These are phyloP conservation scores for Monosporascus sp. DNA, from an alignment of 2,329 filamentous ascomycete species.

Conservation along the genomic window DNA sequence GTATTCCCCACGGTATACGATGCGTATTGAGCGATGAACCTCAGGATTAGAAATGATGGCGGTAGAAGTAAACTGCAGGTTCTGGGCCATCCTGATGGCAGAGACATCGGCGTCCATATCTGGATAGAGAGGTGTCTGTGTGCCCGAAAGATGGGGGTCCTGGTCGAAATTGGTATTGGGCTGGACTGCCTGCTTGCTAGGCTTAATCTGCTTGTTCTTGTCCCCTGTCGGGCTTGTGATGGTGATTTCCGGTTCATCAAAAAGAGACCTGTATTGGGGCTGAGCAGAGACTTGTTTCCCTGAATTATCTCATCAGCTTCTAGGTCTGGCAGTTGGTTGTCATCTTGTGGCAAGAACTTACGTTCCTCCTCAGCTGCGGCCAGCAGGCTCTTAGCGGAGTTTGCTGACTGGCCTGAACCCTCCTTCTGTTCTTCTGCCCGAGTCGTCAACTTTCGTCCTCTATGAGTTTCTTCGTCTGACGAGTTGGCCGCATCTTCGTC, in stretches of 20 bases:
- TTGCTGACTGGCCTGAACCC: conserved; percentile 27
- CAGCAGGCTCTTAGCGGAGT: conserved; percentile 50
- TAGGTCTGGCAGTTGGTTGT: conserved; percentile 3
- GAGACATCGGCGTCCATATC: conserved; percentile 81
- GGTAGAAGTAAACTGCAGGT: conserved; percentile 74
- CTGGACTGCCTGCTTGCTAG: conserved; percentile 52
- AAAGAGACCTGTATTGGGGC: conserved; percentile 57
- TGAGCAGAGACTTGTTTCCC: conserved; percentile 49
- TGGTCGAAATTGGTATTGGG: conserved; percentile 81
- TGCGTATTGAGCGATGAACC: conserved; percentile 76
- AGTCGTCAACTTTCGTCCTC: conserved; percentile 53
- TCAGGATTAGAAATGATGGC: conserved; percentile 70
- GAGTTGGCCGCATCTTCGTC: conserved; percentile 50
- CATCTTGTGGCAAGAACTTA: conserved; percentile 36
- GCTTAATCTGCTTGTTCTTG: conserved; percentile 48
- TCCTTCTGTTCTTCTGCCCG: conserved; percentile 38
- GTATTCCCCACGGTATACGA: conserved; percentile 87
- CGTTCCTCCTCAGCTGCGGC: conserved; percentile 75
- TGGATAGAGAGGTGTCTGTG: conserved; percentile 61
- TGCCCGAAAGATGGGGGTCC: conserved; percentile 45
- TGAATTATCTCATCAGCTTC: conserved; percentile 25
- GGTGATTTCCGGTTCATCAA: conserved; percentile 61
- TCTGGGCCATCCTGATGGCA: conserved; percentile 84
- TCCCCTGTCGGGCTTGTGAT: conserved; percentile 59
- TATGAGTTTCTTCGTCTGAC: conserved; percentile 62